Base-by-base conservation (phyloP, 2,329 filamentous ascomycete species). In the Dactylellina sp. region DNA sequence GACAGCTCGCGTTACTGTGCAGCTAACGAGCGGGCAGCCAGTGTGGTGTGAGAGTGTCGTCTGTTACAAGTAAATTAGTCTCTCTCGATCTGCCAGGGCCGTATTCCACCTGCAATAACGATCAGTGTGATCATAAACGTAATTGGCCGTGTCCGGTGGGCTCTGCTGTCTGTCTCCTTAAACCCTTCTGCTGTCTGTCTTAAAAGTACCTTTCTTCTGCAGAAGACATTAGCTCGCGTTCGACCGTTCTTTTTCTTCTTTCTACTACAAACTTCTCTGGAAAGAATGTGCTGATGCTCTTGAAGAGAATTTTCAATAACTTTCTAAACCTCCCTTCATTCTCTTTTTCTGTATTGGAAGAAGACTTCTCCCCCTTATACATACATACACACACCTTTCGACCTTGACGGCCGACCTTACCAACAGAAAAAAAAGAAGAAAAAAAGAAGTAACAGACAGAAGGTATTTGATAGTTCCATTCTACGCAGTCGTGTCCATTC, bases 251-350 rank as follows among this genome's bases (percentile, higher is more conserved):
- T 52, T 28, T 52, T 52, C 25, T 25, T 28, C 18, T 24, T 52
- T 52, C 18, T 4, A n/a, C 47, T 52, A 22, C 28, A 25, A 7
- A 12, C 5, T 32, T 32, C 28, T 32, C 47, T n/a, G 9, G 20
- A 37, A 53, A 35, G 49, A 53, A 53, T 53, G 49, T 18, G 25
- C 11, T 35, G 35, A 56, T 39, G 52, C 37, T 39, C 32, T 40
- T 16, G 52, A 42, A 16, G 52, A 56, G 52, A 56, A 56, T 56
- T 56, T 42, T 56, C 52, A 32, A 56, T 22, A 40, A 56, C 22
- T 40, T 40, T 56, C 18, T 11, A 22, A 20, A 39, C 32, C 37
- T 40, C 20, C 16, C 35, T 56, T 42, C 35, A 14, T 56, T 20
- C 35, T 40, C 35, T 28, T 18, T 14, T 40, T 16, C 20, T 7